Conservation (phyloP, 306 rosid genomes). For the Pueraria montana region DNA sequence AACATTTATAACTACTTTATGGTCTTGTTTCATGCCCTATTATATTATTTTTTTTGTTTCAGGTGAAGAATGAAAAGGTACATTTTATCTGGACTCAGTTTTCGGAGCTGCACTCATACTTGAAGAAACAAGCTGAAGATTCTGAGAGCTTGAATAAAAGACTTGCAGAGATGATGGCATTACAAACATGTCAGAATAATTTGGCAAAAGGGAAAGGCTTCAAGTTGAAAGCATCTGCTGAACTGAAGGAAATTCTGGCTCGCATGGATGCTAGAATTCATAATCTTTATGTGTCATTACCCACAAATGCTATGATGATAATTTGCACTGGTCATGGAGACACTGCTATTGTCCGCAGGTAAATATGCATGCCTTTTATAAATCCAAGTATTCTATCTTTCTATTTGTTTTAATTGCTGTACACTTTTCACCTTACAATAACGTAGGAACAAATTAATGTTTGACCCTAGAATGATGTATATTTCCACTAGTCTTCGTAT, state of each 20-base stretch:
- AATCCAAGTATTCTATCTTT: constrained; percentile 19
- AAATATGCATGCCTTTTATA: constrained; percentile 39
- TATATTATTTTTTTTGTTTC: constrained; percentile 31
- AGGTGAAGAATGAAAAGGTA: constrained; percentile 86
- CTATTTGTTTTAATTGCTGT: constrained; percentile 21
- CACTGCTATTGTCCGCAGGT: constrained; percentile 91
- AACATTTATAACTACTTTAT: constrained; percentile 12
- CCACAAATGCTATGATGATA: constrained; percentile 87
- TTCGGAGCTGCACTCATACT: constrained; percentile 79
- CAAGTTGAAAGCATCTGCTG: constrained; percentile 58
- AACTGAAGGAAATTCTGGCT: constrained; percentile 76
- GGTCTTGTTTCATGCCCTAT: constrained; percentile 40
- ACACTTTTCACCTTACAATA: constrained; percentile 5
- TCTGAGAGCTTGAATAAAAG: constrained; percentile 73
- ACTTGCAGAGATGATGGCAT: constrained; percentile 86
- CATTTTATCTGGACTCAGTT: constrained; percentile 96
- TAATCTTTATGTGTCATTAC: constrained; percentile 66
- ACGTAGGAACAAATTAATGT: not conserved
- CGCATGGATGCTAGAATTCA: constrained; percentile 78
- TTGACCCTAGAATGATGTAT: not conserved
- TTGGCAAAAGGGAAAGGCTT: constrained; percentile 58
- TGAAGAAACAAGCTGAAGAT: constrained; percentile 82
- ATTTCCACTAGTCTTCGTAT: not conserved
- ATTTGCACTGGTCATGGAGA: constrained; percentile 97
- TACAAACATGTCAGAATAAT: constrained; percentile 74